phyloP scores from a whole-genome alignment of 2,329 filamentous ascomycete species.

The Cercospora beticola region DNA sequence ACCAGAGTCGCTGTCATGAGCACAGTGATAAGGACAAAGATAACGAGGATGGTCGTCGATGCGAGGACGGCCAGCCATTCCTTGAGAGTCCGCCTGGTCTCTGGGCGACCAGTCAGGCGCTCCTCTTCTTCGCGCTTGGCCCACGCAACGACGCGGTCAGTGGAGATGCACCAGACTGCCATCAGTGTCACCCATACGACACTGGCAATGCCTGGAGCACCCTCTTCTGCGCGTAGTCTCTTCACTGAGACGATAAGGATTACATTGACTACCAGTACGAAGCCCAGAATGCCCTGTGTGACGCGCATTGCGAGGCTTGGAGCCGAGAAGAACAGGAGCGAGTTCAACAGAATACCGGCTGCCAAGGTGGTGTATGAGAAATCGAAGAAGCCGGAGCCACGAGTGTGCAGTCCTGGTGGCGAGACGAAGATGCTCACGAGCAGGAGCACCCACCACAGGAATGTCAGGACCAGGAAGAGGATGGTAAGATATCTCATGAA shows the following conservation, averaged over 20 bases:
- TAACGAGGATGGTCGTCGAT: constrained; percentile 68
- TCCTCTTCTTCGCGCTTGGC: constrained; percentile 93
- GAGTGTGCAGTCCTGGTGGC: constrained; percentile 78
- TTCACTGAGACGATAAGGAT: constrained; percentile 76
- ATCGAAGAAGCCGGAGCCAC: constrained; percentile 89
- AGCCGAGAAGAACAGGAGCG: constrained; percentile 81
- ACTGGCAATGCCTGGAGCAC: constrained; percentile 85
- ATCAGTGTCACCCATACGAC: constrained; percentile 81
- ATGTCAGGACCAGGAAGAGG: constrained; percentile 70
- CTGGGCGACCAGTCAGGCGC: constrained; percentile 81
- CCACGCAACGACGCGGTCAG: constrained; percentile 82
- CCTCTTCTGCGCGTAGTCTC: constrained; percentile 76
- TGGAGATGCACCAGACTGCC: constrained; percentile 73
- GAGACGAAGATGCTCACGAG: constrained; percentile 90
- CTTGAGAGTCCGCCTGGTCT: constrained; percentile 74
- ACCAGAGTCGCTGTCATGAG: constrained; percentile 78
- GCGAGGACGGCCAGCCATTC: constrained; percentile 83
- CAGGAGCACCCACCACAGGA: constrained; percentile 89
- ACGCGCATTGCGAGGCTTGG: constrained; percentile 79
- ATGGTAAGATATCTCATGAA: constrained; percentile 76
- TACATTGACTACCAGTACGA: constrained; percentile 69
- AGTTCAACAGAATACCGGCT: constrained; percentile 70
- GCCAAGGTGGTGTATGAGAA: constrained; percentile 82
- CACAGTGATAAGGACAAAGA: constrained; percentile 67
- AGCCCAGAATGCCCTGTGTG: constrained; percentile 65